A percentile compares a stretch with the other conserved stretches of the same genome.
Evolutionary conservation across 768 basidiomycete species (phyloP).

Genomic region (Floccularia luteovirens): DNA sequence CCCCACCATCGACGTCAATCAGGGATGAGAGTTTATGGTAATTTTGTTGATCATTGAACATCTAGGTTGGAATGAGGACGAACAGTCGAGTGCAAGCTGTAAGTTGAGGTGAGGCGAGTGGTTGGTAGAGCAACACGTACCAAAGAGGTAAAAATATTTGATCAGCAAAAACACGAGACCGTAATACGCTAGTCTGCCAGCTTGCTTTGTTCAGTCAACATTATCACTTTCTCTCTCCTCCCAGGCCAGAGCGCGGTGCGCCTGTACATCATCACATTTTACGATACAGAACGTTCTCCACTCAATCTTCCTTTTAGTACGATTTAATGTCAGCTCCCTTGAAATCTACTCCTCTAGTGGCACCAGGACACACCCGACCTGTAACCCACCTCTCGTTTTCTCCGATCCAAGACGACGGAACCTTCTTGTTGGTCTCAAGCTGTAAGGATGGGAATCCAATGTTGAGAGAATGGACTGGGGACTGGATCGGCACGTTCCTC

Average conservation of each 20-base stretch:
- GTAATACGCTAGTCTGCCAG: background rate
- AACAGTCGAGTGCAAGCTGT: no score
- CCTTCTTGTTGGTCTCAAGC: slow-evolving; percentile 87
- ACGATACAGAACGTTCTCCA: slow-evolving; percentile 21
- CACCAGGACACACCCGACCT: slow-evolving; percentile 79
- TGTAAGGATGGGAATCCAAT: slow-evolving; percentile 99
- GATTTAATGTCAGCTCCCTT: slow-evolving; percentile 51
- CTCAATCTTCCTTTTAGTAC: slow-evolving; percentile 16
- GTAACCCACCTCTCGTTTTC: slow-evolving; percentile 96
- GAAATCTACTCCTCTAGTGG: slow-evolving; percentile 75
- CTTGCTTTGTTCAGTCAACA: slow-evolving; percentile 7
- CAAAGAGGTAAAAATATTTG: slow-evolving; percentile 7
- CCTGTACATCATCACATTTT: slow-evolving; percentile 31
- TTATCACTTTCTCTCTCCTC: slow-evolving; percentile 15
- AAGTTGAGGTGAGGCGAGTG: no score
- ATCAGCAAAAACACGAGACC: background rate
- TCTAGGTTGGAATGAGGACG: no score
- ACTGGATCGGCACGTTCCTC: slow-evolving; percentile 95
- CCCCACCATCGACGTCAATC: no score
- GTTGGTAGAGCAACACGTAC: no score
- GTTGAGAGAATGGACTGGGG: slow-evolving; percentile 95
- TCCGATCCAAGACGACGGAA: slow-evolving; percentile 72
- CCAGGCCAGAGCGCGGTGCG: slow-evolving; percentile 45
- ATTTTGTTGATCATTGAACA: no score
- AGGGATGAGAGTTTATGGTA: no score